These are phyloP conservation scores for Fusarium verrucosum DNA, from an alignment of 2,329 filamentous ascomycete species.

Conservation along the genomic window DNA sequence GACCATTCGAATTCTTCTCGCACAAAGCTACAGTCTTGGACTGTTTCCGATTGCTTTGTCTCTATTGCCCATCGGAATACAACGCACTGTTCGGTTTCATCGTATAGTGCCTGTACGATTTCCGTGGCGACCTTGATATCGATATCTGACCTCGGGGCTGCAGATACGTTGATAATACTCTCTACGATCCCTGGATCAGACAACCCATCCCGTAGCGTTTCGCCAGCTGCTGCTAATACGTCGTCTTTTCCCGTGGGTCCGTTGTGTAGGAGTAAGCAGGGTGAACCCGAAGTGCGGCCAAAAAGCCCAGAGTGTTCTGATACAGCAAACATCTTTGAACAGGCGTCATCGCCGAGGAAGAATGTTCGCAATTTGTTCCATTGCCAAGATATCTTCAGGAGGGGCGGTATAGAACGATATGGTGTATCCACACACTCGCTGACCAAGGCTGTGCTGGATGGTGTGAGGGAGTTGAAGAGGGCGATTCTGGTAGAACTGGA, in stretches of 20 bases:
- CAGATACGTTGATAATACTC: conserved; percentile 32
- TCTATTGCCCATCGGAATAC: conserved; percentile 32
- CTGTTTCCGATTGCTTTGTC: conserved; percentile 12
- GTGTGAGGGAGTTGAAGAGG: conserved; percentile 30
- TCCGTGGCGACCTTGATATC: conserved; percentile 25
- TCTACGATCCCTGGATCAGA: conserved; percentile 23
- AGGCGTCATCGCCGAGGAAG: conserved; percentile 26
- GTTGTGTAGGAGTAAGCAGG: conserved; percentile 31
- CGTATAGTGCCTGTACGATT: conserved; percentile 27
- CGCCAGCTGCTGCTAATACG: conserved; percentile 29
- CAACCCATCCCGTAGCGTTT: conserved; percentile 18
- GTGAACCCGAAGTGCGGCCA: conserved; percentile 17
- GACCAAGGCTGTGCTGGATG: conserved; percentile 31
- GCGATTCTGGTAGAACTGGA: conserved; percentile 29
- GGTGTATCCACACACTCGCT: conserved; percentile 27
- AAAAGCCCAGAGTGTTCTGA: conserved; percentile 32
- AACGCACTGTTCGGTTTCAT: conserved; percentile 23
- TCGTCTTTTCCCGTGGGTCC: conserved; percentile 26
- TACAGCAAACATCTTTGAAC: conserved; percentile 32
- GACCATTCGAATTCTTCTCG: conserved; percentile 34
- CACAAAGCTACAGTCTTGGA: conserved; percentile 15
- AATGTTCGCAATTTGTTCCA: conserved; percentile 35
- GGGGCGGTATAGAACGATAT: conserved; percentile 23
- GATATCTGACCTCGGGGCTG: conserved; percentile 16
- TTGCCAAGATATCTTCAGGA: conserved; percentile 34